Evolutionary conservation across 805 yeast species (phyloP), one percentile per base, ranked within the genome.

Genomic region (Yarrowia bubula): DNA sequence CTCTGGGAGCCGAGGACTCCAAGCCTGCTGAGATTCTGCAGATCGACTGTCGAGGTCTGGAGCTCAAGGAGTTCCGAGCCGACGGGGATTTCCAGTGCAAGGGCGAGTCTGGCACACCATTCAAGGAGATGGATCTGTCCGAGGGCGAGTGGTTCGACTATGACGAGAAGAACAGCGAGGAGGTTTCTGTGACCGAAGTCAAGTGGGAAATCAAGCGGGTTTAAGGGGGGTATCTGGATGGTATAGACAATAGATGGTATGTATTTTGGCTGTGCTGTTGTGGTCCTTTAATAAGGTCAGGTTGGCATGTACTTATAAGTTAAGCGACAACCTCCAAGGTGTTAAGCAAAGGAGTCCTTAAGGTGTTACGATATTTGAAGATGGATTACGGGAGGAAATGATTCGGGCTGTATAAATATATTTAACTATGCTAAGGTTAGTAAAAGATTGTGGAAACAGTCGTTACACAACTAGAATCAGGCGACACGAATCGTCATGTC

Each of bases 91-190:
- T 88, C 73, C 70, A 73, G 35, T 86, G 88, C 65, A 76, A 72
- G 44, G 89, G 89, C 11, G 86, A 83, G 13, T 74, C 83, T 2
- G 75, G 77, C 11, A 79, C 88, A 9, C 75, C 73, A 63, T 90
- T 89, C 71, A 72, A 72, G 6, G 90, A 88, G 33, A 82, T 91
- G 31, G 95, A 88, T 65, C 77, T 92, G 33, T 83, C 80, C 41
- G 97, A 90, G 31, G 86, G 84, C 63, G 98, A 95, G 73, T 92
- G 97, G 92, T 95, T 87, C 73, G 99, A 95, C 71, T 95, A 92
- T 73, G 98, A 95, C 74, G 98, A 95, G 65, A 84, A 86, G 69
- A 86, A 88, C 8, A 83, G 85, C 11, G 83, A 79, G 47, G 98
- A 93, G 75, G 97, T 92, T 17, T 84, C 92, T 22, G 82, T 95